Conservation (phyloP, 2,329 filamentous ascomycete genomes). For the Alternaria sp. region DNA sequence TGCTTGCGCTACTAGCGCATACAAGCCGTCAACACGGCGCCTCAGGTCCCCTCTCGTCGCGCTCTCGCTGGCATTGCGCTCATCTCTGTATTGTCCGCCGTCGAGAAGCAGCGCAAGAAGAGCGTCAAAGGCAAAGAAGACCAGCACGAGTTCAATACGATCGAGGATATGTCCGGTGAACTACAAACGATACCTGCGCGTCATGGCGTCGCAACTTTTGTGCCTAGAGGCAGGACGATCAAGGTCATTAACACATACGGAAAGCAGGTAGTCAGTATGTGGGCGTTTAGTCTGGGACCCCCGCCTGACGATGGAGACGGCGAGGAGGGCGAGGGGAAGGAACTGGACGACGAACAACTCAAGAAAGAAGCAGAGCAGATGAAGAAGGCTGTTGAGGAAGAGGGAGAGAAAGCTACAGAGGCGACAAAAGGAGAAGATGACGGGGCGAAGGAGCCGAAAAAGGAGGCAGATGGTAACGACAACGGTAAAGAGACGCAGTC, state of each 20-base stretch:
- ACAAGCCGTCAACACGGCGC: constrained; percentile 34
- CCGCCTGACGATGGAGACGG: constrained; percentile 50
- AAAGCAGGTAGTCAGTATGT: constrained; percentile 58
- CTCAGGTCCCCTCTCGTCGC: constrained; percentile 38
- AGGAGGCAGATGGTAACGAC: constrained; percentile 9
- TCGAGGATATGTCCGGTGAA: constrained; percentile 48
- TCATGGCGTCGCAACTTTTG: constrained; percentile 59
- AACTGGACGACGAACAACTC: constrained; percentile 34
- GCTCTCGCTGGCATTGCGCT: constrained; percentile 46
- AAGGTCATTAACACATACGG: constrained; percentile 60
- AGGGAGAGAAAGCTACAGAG: constrained; percentile 9
- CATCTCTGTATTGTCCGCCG: constrained; percentile 40
- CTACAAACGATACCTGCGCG: constrained; percentile 57
- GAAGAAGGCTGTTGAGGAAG: constrained; percentile 26
- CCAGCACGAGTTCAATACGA: constrained; percentile 14
- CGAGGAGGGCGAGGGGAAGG: constrained; percentile 24
- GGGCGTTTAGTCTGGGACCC: constrained; percentile 56
- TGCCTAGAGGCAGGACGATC: constrained; percentile 56
- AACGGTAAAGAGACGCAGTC: constrained; percentile 5
- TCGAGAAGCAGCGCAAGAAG: constrained; percentile 42
- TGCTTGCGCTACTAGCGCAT: constrained; percentile 4
- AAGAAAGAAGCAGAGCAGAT: constrained; percentile 31
- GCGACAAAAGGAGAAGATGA: constrained; percentile 8
- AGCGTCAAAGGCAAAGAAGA: constrained; percentile 15
- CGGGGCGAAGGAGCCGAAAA: neutral